Percentiles rank a stretch among this genome's conserved stretches.
Evolutionary conservation across 441 rosid species (phyloP).

Genomic region (Croton setiger): DNA sequence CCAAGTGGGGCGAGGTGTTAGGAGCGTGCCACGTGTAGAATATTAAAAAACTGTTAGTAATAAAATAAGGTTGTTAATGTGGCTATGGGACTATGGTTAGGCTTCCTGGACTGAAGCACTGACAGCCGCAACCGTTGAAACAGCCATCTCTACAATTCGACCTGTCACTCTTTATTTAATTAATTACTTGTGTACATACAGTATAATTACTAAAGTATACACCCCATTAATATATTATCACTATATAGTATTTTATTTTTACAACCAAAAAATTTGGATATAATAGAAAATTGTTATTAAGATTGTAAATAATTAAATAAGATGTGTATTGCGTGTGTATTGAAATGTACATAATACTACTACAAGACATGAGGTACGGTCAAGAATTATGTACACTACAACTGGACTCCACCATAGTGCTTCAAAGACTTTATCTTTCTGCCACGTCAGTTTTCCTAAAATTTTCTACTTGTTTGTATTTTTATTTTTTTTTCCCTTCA

Average conservation of each 20-base stretch:
- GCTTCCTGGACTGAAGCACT: slow-evolving; percentile 36
- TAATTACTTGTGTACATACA: background rate
- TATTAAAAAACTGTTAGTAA: background rate
- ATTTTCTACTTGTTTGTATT: background rate
- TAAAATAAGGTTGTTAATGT: background rate
- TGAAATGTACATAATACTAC: background rate
- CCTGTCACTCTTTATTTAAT: background rate
- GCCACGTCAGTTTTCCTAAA: slow-evolving; percentile 20
- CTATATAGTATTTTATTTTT: no score
- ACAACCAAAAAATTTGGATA: no score
- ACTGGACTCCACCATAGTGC: slow-evolving; percentile 34
- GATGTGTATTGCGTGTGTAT: no score
- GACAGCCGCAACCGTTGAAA: slow-evolving; percentile 57
- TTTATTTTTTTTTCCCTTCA: background rate
- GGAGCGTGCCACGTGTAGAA: slow-evolving; percentile 31
- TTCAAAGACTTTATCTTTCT: background rate
- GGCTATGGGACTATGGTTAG: background rate
- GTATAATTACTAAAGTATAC: background rate
- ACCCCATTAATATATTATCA: background rate
- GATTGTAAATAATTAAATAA: no score
- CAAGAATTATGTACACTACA: slow-evolving; percentile 17
- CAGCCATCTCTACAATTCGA: slow-evolving; percentile 6
- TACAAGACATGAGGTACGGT: background rate
- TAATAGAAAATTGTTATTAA: no score
- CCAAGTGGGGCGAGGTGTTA: slow-evolving; percentile 19